Conservation (phyloP, 139 green algal genomes). For the Coelastrella sp. region DNA sequence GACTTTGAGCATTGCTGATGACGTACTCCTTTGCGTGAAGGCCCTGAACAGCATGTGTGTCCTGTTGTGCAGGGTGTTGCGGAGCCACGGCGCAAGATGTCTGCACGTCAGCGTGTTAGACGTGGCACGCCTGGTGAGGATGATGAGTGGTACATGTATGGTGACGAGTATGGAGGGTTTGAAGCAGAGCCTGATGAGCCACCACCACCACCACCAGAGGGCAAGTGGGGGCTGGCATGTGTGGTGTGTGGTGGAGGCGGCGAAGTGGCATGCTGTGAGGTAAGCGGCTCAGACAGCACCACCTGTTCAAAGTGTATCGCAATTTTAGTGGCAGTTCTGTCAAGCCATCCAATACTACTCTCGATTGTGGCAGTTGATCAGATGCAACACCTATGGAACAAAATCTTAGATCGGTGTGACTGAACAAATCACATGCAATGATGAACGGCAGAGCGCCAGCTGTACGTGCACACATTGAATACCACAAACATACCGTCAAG, state of each 20-base stretch:
- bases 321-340: no score
- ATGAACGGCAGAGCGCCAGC: no score
- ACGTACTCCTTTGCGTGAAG: background rate
- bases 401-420: no score
- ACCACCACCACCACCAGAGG: constrained; percentile 3
- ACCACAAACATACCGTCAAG: no score
- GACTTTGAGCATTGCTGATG: background rate
- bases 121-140: background rate
- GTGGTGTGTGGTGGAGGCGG: constrained; percentile 22
- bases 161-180: background rate
- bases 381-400: no score
- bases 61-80: background rate
- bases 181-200: constrained; percentile 6
- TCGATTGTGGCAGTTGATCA: no score
- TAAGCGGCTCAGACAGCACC: background rate
- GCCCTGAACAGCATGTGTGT: background rate
- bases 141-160: background rate
- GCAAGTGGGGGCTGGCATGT: constrained; percentile 22
- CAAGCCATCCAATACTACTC: no score
- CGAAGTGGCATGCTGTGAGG: constrained; percentile 39
- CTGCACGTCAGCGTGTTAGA: constrained; percentile 10
- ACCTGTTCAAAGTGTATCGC: no score
- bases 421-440: no score
- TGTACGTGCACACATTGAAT: no score
- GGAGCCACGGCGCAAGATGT: background rate